Evolutionary conservation across 192 early-diverging fungal genomes (phyloP).

Genomic region (Entophlyctis luteolus): DNA sequence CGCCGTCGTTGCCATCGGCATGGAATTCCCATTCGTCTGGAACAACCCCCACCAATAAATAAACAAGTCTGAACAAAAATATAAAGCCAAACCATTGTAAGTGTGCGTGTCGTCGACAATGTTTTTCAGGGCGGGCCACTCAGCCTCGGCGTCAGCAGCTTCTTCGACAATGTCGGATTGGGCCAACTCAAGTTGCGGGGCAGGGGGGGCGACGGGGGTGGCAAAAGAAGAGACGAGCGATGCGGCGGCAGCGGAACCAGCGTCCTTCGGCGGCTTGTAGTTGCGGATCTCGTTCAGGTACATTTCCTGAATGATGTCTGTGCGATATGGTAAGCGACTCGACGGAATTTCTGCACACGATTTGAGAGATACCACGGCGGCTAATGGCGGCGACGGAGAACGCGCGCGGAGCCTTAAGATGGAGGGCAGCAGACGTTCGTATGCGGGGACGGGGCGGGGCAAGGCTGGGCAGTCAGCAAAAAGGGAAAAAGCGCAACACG

Average conservation of each 20-base stretch:
- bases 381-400: neutral
- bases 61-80: neutral
- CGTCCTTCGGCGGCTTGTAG: constrained; percentile 42
- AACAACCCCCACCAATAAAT: neutral
- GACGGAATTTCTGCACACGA: constrained; percentile 2
- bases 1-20: constrained; percentile 37
- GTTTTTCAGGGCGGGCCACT: constrained; percentile 48
- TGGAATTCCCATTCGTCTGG: constrained; percentile 44
- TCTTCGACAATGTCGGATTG: neutral
- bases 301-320: constrained; percentile 42
- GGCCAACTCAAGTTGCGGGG: constrained; percentile 39
- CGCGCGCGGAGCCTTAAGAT: no score
- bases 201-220: constrained; percentile 39
- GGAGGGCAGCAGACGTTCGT: no score
- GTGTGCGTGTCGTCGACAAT: constrained; percentile 50
- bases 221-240: constrained; percentile 40
- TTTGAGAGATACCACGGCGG: neutral
- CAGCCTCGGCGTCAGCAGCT: constrained; percentile 39
- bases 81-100: constrained; percentile 39
- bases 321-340: constrained; percentile 14
- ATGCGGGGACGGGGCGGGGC: no score
- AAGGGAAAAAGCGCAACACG: no score
- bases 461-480: no score
- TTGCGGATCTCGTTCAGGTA: constrained; percentile 42
- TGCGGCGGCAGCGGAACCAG: constrained; percentile 27